Evolutionary conservation across 2,329 filamentous ascomycete species (phyloP), one percentile per base, ranked within the genome.

Genomic region (Bipolaris victoriae): DNA sequence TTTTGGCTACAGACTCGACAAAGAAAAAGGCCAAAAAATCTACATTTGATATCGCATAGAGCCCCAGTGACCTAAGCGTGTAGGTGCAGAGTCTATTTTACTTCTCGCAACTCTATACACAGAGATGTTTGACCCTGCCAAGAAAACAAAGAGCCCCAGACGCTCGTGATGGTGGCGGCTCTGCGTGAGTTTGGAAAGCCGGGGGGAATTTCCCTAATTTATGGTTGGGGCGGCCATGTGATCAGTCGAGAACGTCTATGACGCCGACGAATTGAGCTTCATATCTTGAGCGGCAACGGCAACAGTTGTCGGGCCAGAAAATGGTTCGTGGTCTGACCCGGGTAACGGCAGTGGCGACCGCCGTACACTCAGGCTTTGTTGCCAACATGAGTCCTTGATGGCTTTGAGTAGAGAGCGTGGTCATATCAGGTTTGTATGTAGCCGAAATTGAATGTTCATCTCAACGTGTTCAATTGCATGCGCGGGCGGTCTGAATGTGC

Each of bases 201-300:
- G 49, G 59, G 59, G 39, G 31, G 41, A 24, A n/a, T 55, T 52
- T 35, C 48, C 49, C 41, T 41, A 45, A 43, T 35, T 40, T 48
- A 43, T 29, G 36, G 22, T 40, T 26, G 29, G 29, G 51, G 40
- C 35, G 54, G 36, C 47, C 54, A 57, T 62, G 57, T 63, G 65
- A 68, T 69, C 57, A 31, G 49, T 35, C 58, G 51, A 39, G 41
- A 56, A 63, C 44, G 61, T 69, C 67, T 68, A 69, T 69, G 67
- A 69, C 67, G 67, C 61, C 56, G 52, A 68, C 65, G 57, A 67
- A 55, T 55, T 24, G 36, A 47, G 47, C 29, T 50, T 50, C 40
- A 55, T 50, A 68, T 67, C 60, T 67, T 20, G 49, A 56, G 51
- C 53, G 55, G 51, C 57, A 63, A 60, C 64, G 63, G 64, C 63